phyloP scores from a whole-genome alignment of 352 stramenopile genomes.

The Phytophthora cactorum region DNA sequence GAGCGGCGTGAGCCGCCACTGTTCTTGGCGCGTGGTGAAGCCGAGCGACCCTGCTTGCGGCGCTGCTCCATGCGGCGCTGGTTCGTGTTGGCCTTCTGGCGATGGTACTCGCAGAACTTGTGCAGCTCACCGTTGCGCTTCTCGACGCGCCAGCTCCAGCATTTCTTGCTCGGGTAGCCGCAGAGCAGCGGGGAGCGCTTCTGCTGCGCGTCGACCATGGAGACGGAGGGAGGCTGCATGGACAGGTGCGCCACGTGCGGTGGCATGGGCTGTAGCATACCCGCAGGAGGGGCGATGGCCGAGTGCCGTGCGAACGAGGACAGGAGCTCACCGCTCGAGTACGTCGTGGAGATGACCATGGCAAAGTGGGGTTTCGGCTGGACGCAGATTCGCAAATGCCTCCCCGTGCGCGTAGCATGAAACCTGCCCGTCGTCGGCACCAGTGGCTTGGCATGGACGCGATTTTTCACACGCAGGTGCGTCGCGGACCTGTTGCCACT shows the following conservation, averaged over 20 bases:
- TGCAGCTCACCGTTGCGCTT: conserved; percentile 87
- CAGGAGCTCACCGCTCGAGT: conserved; percentile 38
- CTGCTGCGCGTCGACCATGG: conserved; percentile 24
- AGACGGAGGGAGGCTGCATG: conserved; percentile 6
- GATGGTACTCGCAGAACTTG: conserved; percentile 89
- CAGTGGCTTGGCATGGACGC: conserved; percentile 8
- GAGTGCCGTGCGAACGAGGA: conserved; percentile 36
- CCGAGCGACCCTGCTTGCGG: conserved; percentile 60
- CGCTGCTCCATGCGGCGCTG: conserved; percentile 86
- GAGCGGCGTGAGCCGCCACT: conserved; percentile 27
- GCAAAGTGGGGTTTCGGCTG: conserved; percentile 9
- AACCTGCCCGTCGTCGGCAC: conserved; percentile 3
- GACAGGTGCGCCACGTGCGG: conserved; percentile 22
- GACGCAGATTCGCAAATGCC: conserved; percentile 45
- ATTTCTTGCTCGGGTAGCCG: conserved; percentile 87
- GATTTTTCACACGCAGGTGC: conserved; percentile 29
- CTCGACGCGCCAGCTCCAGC: conserved; percentile 77
- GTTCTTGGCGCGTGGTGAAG: conserved; percentile 32
- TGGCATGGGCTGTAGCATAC: conserved; percentile 32
- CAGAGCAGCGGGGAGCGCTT: conserved; percentile 67
- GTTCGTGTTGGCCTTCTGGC: conserved; percentile 86
- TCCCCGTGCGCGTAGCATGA: conserved; percentile 3
- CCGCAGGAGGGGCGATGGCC: background rate
- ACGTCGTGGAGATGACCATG: conserved; percentile 41
- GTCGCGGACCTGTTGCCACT: conserved; percentile 11